Conservation (phyloP, 129 eudicot species). For the Heracleum sosnowskyi region DNA sequence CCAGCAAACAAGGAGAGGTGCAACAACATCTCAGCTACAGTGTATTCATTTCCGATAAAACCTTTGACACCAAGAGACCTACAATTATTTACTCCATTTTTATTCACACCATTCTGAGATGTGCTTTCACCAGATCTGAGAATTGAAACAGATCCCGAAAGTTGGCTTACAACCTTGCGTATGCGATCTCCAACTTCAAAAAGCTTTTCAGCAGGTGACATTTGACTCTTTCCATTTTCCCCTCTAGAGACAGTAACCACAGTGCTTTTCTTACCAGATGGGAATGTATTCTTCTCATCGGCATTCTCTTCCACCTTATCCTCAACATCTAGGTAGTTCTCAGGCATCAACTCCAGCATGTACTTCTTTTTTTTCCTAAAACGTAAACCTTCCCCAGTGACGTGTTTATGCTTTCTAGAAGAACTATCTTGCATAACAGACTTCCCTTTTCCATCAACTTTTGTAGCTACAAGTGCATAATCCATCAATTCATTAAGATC, state of each 20-base stretch:
- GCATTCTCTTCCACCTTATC: slow-evolving; percentile 1
- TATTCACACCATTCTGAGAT: neutral
- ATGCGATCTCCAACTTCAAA: slow-evolving; percentile 25
- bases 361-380: slow-evolving; percentile 32
- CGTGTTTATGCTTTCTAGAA: slow-evolving; percentile 31
- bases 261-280: slow-evolving; percentile 30
- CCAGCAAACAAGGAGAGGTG: slow-evolving; percentile 36
- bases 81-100: slow-evolving; percentile 1
- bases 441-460: slow-evolving; percentile 18
- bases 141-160: slow-evolving; percentile 8
- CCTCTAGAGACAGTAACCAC: slow-evolving; percentile 8
- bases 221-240: neutral
- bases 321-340: slow-evolving; percentile 22
- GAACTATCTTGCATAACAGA: slow-evolving; percentile 18
- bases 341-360: slow-evolving; percentile 35
- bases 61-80: slow-evolving; percentile 7
- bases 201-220: slow-evolving; percentile 9
- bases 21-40: slow-evolving; percentile 42
- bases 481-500: slow-evolving; percentile 8
- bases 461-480: slow-evolving; percentile 13
- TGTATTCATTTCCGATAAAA: neutral
- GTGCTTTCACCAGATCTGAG: slow-evolving; percentile 12
- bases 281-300: slow-evolving; percentile 3
- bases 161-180: slow-evolving; percentile 19
- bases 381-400: slow-evolving; percentile 17